These are phyloP conservation scores for Vitis hybrid DNA, from an alignment of 177 flowering plant genomes.

Conservation along the genomic window DNA sequence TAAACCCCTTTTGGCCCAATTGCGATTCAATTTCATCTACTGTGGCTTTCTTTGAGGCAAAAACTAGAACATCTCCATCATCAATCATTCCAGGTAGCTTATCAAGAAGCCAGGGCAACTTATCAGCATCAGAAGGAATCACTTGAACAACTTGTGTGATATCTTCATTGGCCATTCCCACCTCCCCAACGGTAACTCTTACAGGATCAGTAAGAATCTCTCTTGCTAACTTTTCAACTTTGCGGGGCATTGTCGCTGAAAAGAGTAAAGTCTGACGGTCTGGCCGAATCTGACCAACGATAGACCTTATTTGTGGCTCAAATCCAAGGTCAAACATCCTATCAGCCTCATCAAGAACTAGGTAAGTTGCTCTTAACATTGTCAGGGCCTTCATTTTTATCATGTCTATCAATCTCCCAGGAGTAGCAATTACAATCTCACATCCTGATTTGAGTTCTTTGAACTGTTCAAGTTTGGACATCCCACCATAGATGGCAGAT, in stretches of 20 bases:
- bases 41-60: slow-evolving; percentile 83
- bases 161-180: slow-evolving; percentile 96
- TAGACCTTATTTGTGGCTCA: slow-evolving; percentile 93
- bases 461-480: slow-evolving; percentile 96
- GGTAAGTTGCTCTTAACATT: slow-evolving; percentile 83
- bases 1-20: slow-evolving; percentile 58
- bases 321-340: slow-evolving; percentile 99
- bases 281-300: slow-evolving; percentile 96
- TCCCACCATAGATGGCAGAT: slow-evolving; percentile 98
- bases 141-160: slow-evolving; percentile 92
- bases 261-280: slow-evolving; percentile 94
- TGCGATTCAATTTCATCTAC: slow-evolving; percentile 90
- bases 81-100: slow-evolving; percentile 89
- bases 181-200: slow-evolving; percentile 90
- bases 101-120: slow-evolving; percentile 91
- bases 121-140: slow-evolving; percentile 78
- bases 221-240: slow-evolving; percentile 88
- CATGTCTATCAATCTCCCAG: slow-evolving; percentile 97
- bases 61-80: slow-evolving; percentile 86
- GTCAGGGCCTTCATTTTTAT: slow-evolving; percentile 93
- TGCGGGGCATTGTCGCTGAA: slow-evolving; percentile 97
- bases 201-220: slow-evolving; percentile 87
- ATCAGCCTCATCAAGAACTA: slow-evolving; percentile 99
- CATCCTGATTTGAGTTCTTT: slow-evolving; percentile 97
- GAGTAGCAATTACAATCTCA: slow-evolving; percentile 96